Evolutionary conservation across 169 alveolate genomes (phyloP), one percentile per base, ranked within the genome.

Genomic region (Cryptosporidium ryanae): DNA sequence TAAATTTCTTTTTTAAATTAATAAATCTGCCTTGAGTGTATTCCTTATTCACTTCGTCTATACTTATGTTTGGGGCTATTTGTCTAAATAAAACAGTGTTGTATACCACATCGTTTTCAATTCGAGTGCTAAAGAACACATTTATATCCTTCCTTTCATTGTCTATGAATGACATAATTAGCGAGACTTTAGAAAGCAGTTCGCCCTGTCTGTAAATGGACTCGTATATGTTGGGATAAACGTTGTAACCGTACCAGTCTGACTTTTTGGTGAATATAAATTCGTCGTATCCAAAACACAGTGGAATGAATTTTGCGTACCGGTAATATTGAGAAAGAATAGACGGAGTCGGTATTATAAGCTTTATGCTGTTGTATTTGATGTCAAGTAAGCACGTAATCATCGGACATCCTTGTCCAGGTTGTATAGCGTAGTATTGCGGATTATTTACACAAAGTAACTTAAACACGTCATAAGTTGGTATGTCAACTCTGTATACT

Each of bases 221-320:
- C 23, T 55, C 68, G n/a, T 59, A 34, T 38, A 76, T 76, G 12
- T 23, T 38, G 6, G 87, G 71, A 31, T 76, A 76, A 12, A 38
- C 87, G 34, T 76, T 76, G 25, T 43, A 76, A 4, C 87, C 87
- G 61, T 38, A 76, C 87, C 87, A 76, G 25, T 76, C 87, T 23
- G 71, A 44, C 43, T 76, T 76, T 48, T 44, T 76, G 31, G 87
- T 76, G 48, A 55, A 44, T 10, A 76, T 76, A 23, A 76, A 76
- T 38, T 76, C 87, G 44, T 43, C 61, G 25, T 76, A 76, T 15
- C 87, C 32, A 43, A 76, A 61, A 32, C 87, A 76, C 13, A 76
- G 25, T 76, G 87, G 87, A 29, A 76, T 61, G 17, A 59, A 27
- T 25, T 55, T 59, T 43, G 71, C 29, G 44, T 76, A 44, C 1